phyloP scores from a whole-genome alignment of 345 rosid genomes.

The Gossypium anomalum region DNA sequence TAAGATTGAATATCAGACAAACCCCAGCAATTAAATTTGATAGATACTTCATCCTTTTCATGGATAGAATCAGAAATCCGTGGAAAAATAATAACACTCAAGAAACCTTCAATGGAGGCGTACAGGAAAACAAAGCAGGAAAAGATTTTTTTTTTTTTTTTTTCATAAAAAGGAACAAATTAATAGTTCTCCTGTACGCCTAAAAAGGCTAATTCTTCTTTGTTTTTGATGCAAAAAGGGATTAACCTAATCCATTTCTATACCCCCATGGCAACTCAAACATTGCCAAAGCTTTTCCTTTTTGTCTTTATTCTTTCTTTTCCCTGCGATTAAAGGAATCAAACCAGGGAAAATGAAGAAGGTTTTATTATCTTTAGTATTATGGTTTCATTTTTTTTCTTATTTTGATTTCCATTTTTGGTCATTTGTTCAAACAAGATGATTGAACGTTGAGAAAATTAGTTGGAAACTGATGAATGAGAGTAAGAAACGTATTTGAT shows the following conservation, averaged over 20 bases:
- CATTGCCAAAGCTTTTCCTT: conserved; percentile 18
- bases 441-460: conserved; percentile 11
- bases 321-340: conserved; percentile 22
- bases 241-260: conserved; percentile 15
- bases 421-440: conserved; percentile 13
- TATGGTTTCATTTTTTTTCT: conserved; percentile 7
- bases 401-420: conserved; percentile 29
- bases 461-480: conserved; percentile 26
- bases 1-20: conserved; percentile 22
- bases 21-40: conserved; percentile 14
- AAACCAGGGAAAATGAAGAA: conserved; percentile 45
- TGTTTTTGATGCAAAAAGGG: background rate
- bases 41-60: background rate
- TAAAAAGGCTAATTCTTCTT: background rate
- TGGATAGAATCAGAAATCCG: background rate
- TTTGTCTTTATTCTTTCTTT: background rate
- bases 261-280: conserved; percentile 25
- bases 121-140: conserved; percentile 27
- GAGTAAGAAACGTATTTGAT: conserved; percentile 20
- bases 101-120: conserved; percentile 10
- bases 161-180: background rate
- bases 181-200: conserved; percentile 26
- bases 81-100: background rate
- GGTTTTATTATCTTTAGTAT: conserved; percentile 30
- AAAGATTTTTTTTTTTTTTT: background rate